Base-by-base conservation (phyloP, 1,284 basidiomycete genomes). In the Naganishia albida region DNA sequence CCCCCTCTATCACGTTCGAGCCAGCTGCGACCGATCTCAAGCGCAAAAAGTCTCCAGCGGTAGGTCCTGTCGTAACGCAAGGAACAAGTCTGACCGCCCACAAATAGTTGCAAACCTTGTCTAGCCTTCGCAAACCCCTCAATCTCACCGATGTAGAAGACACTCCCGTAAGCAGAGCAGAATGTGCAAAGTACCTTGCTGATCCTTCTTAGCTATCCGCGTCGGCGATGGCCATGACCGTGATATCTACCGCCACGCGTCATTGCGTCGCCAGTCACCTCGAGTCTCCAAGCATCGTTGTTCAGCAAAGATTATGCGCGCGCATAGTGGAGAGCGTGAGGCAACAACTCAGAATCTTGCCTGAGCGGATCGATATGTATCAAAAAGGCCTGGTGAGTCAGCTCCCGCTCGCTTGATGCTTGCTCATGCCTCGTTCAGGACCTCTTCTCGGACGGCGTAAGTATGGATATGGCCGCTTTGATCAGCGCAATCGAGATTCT, bases 321-420 rank as follows among this genome's bases (percentile, higher is more conserved):
- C 39, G 26, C 6, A 34, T 64, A 44, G 63, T 26, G 12, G 46
- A 57, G 16, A 48, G 10, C 16, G 23, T 53, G 10, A 56, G 39
- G 13, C 57, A 48, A 8, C 40, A 53, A 48, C 51, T 65, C 38
- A 15, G 30, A 28, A 38, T 44, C 7, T 15, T 65, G 23, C 50
- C 63, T 6, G 57, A 62, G n/a, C 56, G 66, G 13, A 53, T 67
- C 10, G 66, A 64, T 1, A 30, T 67, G 23, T 62, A 59, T 26
- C 52, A 55, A 34, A 67, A 67, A 34, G 63, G 66, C 38, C 30
- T 67, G 43, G 66, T 67, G 50, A 44, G 66, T 52, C 16, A 20
- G 6, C 15, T 46, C 15, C 15, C 7, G 6, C 13, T 16, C 12
- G 42, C 10, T 48, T 10, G n/a, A 8, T 26, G 26, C 10, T 4